A percentile compares a stretch with the other conserved stretches of the same genome.
phyloP scores from a whole-genome alignment of 805 yeast genomes.

The Saccharomyces kudriavzevii region DNA sequence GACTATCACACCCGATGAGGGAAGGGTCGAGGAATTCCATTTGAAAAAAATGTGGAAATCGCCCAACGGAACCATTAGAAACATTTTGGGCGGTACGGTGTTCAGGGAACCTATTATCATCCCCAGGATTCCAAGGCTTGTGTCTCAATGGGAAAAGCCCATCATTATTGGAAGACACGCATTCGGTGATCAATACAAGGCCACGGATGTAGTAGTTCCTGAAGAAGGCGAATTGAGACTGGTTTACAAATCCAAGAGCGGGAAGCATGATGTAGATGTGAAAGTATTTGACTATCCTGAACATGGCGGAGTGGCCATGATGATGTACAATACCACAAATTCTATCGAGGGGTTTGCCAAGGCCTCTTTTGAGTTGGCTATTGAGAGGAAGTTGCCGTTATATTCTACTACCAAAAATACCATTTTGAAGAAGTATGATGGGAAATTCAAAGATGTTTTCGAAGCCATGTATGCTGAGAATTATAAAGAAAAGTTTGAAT shows the following conservation, averaged over 20 bases:
- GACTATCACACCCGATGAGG: slow-evolving; percentile 97
- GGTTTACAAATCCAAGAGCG: slow-evolving; percentile 66
- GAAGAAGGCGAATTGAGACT: slow-evolving; percentile 73
- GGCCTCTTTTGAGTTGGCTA: slow-evolving; percentile 81
- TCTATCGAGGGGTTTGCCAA: slow-evolving; percentile 89
- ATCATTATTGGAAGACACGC: slow-evolving; percentile 97
- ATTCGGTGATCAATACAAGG: slow-evolving; percentile 93
- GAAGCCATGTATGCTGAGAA: slow-evolving; percentile 65
- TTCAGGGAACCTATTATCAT: slow-evolving; percentile 95
- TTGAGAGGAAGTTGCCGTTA: slow-evolving; percentile 67
- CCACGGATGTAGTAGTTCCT: slow-evolving; percentile 76
- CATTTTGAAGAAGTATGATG: slow-evolving; percentile 87
- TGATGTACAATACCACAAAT: slow-evolving; percentile 94
- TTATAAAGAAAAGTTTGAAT: slow-evolving; percentile 67
- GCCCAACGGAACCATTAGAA: slow-evolving; percentile 95
- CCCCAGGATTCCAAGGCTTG: slow-evolving; percentile 76
- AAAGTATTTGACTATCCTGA: slow-evolving; percentile 45
- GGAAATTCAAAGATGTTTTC: slow-evolving; percentile 90
- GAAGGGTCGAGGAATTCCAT: slow-evolving; percentile 81
- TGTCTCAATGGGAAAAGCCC: slow-evolving; percentile 91
- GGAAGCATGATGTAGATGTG: slow-evolving; percentile 21
- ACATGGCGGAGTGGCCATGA: slow-evolving; percentile 67
- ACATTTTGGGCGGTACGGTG: slow-evolving; percentile 91
- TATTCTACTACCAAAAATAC: slow-evolving; percentile 92
- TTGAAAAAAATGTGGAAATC: slow-evolving; percentile 96